Evolutionary conservation across 371 early-diverging fungal genomes (phyloP).

Genomic region (Nematocida homosporus): DNA sequence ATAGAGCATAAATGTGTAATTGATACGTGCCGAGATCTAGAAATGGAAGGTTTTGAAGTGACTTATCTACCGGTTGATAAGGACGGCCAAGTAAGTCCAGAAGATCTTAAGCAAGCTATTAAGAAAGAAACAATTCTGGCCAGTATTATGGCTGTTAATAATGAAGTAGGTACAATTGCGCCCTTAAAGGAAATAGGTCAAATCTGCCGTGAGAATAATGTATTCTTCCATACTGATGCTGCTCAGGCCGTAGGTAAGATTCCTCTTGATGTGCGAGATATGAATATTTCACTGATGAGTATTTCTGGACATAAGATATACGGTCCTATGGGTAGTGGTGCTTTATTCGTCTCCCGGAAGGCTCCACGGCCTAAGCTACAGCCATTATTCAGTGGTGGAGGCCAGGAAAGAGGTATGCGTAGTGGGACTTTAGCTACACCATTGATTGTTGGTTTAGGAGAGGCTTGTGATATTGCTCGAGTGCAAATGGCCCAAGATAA

Average conservation of each 20-base stretch:
- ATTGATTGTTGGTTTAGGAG: constrained; percentile 87
- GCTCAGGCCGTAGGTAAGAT: constrained; percentile 97
- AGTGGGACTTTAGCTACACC: constrained; percentile 94
- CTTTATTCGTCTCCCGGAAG: constrained; percentile 81
- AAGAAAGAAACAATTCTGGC: constrained; percentile 83
- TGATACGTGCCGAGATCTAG: constrained; percentile 90
- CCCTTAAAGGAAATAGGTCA: constrained; percentile 84
- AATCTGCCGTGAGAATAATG: constrained; percentile 63
- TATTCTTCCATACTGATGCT: constrained; percentile 80
- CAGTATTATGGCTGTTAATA: constrained; percentile 95
- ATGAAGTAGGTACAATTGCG: constrained; percentile 95
- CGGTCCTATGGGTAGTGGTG: constrained; percentile 95
- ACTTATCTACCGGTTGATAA: constrained; percentile 86
- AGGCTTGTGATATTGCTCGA: constrained; percentile 79
- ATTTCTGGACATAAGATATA: constrained; percentile 97
- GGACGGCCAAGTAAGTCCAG: constrained; percentile 76
- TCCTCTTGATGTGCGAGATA: constrained; percentile 83
- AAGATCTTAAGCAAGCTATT: constrained; percentile 75
- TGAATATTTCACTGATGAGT: constrained; percentile 90
- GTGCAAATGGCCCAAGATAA: constrained; percentile 78
- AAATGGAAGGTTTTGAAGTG: constrained; percentile 86
- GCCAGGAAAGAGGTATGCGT: constrained; percentile 93
- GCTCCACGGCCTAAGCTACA: constrained; percentile 87
- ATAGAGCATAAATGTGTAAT: constrained; percentile 98
- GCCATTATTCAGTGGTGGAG: constrained; percentile 88